Evolutionary conservation across 768 basidiomycete species (phyloP).

Genomic region (Hygrophorus pudorinus): DNA sequence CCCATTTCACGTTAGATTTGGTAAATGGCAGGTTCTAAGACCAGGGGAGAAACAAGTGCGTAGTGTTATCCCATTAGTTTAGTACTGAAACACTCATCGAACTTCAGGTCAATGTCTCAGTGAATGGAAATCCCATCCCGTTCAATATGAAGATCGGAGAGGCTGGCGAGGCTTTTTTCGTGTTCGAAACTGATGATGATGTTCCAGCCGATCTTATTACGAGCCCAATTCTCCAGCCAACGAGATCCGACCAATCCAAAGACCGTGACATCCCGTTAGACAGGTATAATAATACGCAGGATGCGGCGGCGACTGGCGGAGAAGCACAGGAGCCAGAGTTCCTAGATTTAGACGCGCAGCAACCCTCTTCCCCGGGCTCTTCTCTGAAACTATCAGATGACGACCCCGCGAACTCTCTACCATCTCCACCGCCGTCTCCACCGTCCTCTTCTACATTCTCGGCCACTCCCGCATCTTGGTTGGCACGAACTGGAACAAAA

Average conservation of each 20-base stretch:
- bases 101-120: constrained; percentile 71
- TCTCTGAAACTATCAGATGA: no score
- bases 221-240: constrained; percentile 76
- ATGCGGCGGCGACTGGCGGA: constrained; percentile 9
- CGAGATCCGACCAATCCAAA: constrained; percentile 30
- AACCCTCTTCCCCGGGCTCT: constrained; percentile 1
- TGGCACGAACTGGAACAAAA: constrained; percentile 6
- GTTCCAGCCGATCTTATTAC: constrained; percentile 91
- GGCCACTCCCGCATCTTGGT: neutral
- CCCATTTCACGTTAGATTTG: constrained; percentile 96
- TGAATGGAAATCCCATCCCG: constrained; percentile 81
- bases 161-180: constrained; percentile 97
- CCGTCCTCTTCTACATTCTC: constrained; percentile 5
- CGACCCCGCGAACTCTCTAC: constrained; percentile 16
- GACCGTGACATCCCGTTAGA: constrained; percentile 22
- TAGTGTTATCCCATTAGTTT: neutral
- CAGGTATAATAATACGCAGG: constrained; percentile 30
- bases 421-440: constrained; percentile 25
- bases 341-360: constrained; percentile 65
- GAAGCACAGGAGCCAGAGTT: constrained; percentile 61
- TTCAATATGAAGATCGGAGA: constrained; percentile 99
- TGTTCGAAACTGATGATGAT: constrained; percentile 94
- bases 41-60: constrained; percentile 87
- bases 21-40: constrained; percentile 91
- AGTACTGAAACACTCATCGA: neutral